These are phyloP conservation scores for Xylaria palmicola DNA, from an alignment of 495 filamentous ascomycete genomes.

Conservation along the genomic window DNA sequence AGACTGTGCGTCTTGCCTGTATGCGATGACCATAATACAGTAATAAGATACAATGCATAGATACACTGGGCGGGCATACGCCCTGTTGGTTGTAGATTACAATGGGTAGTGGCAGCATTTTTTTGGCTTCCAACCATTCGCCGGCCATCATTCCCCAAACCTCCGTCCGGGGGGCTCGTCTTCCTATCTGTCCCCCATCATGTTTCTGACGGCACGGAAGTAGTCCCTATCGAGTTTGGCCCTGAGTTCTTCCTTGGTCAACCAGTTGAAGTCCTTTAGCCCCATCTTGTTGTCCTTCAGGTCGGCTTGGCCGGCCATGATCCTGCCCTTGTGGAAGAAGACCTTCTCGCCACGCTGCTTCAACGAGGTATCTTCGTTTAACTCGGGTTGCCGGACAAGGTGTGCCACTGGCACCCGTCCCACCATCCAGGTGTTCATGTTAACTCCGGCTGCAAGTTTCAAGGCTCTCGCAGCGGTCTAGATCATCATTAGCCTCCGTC, in stretches of 20 bases:
- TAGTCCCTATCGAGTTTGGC: constrained; percentile 61
- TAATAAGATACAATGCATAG: constrained; percentile 17
- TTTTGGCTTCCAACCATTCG: constrained; percentile 8
- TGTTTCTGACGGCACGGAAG: constrained; percentile 71
- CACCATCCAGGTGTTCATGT: constrained; percentile 99
- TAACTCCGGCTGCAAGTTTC: constrained; percentile 71
- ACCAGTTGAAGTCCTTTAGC: constrained; percentile 84
- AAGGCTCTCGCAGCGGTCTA: constrained; percentile 83
- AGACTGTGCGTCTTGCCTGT: not conserved
- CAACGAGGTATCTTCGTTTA: constrained; percentile 35
- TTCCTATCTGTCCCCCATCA: constrained; percentile 69
- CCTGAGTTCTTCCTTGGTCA: constrained; percentile 82
- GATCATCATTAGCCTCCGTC: constrained; percentile 9
- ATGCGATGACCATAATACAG: constrained; percentile 16
- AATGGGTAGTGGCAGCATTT: constrained; percentile 17
- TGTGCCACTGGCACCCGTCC: constrained; percentile 88
- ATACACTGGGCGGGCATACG: constrained; percentile 11
- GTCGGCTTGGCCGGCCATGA: constrained; percentile 94
- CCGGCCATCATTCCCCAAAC: too few species aligned
- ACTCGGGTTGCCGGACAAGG: constrained; percentile 50
- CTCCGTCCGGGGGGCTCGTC: not conserved
- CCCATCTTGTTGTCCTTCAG: constrained; percentile 68
- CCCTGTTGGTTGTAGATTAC: constrained; percentile 14
- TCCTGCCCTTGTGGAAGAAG: constrained; percentile 93
- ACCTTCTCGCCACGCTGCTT: constrained; percentile 66